A percentile compares a stretch with the other conserved stretches of the same genome.
These are phyloP conservation scores for Pavlovales sp. DNA, from an alignment of 208 protist genomes.

Conservation along the genomic window DNA sequence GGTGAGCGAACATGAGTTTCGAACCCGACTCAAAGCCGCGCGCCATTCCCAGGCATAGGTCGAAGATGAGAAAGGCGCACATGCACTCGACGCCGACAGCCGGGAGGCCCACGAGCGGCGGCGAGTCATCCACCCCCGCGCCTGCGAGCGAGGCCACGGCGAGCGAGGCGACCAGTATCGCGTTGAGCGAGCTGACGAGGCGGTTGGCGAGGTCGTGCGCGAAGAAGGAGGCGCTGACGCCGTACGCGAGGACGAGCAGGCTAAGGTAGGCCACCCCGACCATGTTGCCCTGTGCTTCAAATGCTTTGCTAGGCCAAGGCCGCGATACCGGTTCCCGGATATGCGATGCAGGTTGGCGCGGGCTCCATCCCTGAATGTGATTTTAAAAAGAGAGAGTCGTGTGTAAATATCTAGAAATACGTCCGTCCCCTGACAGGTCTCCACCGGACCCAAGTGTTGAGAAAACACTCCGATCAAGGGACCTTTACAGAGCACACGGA, in stretches of 20 bases:
- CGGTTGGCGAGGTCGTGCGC: neutral
- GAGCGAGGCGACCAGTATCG: neutral
- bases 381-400: too few relatives aligned
- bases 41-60: neutral
- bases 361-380: too few relatives aligned
- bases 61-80: neutral
- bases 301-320: too few relatives aligned
- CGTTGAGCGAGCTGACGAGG: neutral
- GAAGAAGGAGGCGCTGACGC: neutral
- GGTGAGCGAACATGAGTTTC: neutral
- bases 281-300: neutral
- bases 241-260: neutral
- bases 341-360: too few relatives aligned
- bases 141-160: neutral
- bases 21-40: neutral
- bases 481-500: too few relatives aligned
- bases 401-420: too few relatives aligned
- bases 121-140: neutral
- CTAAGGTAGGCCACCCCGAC: neutral
- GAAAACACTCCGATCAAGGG: too few relatives aligned
- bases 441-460: too few relatives aligned
- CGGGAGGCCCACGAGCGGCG: neutral
- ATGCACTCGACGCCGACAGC: neutral
- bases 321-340: too few relatives aligned
- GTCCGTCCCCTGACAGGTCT: too few relatives aligned